A percentile compares a stretch with the other conserved stretches of the same genome.
Conservation (phyloP, 306 rosid species). For the Cucurbita moschata region DNA sequence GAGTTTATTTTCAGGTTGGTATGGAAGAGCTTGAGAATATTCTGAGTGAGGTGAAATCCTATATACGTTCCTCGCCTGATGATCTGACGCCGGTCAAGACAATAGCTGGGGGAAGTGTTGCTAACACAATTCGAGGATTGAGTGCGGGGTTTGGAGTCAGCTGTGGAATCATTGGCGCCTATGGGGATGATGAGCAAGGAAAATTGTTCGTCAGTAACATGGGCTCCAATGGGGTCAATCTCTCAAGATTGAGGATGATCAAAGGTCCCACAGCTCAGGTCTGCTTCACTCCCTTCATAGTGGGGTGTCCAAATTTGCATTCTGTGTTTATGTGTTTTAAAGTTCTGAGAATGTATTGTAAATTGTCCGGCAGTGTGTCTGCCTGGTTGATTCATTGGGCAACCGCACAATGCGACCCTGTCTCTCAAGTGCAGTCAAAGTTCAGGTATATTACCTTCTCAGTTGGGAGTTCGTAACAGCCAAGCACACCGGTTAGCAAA, state of each 20-base stretch:
- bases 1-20: constrained; percentile 32
- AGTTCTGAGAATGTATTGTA: constrained; percentile 9
- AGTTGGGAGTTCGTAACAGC: background rate
- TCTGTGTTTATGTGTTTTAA: background rate
- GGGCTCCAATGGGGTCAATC: constrained; percentile 50
- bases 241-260: constrained; percentile 60
- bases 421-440: constrained; percentile 77
- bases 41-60: constrained; percentile 33
- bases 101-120: constrained; percentile 85
- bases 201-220: constrained; percentile 60
- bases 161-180: constrained; percentile 71
- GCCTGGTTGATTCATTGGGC: constrained; percentile 74
- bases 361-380: constrained; percentile 59
- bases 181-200: constrained; percentile 76
- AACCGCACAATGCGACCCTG: constrained; percentile 96
- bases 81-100: constrained; percentile 35
- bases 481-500: too few species aligned
- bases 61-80: constrained; percentile 16
- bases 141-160: constrained; percentile 60
- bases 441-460: constrained; percentile 39
- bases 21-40: constrained; percentile 55
- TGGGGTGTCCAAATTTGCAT: background rate
- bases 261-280: constrained; percentile 87
- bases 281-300: constrained; percentile 3
- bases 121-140: constrained; percentile 79